Evolutionary conservation across 139 green algal genomes (phyloP), one percentile per base, ranked within the genome.

Genomic region (Ettlia oleoabundans): DNA sequence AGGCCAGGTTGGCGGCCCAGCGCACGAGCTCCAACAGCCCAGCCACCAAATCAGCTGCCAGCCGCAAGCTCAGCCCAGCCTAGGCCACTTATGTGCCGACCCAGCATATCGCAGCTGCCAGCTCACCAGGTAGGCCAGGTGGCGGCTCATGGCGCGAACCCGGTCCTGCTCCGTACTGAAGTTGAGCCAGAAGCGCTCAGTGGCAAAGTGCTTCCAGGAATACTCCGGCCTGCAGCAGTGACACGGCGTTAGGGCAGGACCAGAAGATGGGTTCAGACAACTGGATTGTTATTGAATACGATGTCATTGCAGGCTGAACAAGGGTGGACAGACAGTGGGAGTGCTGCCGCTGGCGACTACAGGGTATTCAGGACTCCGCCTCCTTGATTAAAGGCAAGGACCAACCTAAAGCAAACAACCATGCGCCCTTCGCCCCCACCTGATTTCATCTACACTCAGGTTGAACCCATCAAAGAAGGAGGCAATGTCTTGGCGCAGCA

Each of bases 101-200:
- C 58, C 7, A n/a, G n/a, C n/a, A n/a, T n/a, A n/a, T n/a, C n/a
- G n/a, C n/a, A n/a, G 33, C 33, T 32, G 33, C 8, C 19, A 4
- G 2, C 75, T 42, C 58, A 81, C 75, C 55, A 81, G 75, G 75
- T 81, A 71, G 1, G 75, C 55, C 38, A 40, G 18, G n/a, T 62
- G 41, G 8, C 75, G 75, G 38, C n/a, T 61, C n/a, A 81, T 32
- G 13, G 58, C 75, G 38, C 75, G 75, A 28, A 72, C 58, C 1
- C 75, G 28, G 18, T 40, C 75, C 38, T n/a, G 38, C 2, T 9
- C 13, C 18, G 35, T 53, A 3, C n/a, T 19, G 41, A 81, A 81
- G n/a, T 58, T 70, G 15, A 81, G 28, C 75, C 75, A 81, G 75
- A 72, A 81, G 15, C 75, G 75, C 38, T 40, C 38, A 8, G 78